Conservation (phyloP, 2,329 filamentous ascomycete species). For the Tolypocladium ophioglossoides region DNA sequence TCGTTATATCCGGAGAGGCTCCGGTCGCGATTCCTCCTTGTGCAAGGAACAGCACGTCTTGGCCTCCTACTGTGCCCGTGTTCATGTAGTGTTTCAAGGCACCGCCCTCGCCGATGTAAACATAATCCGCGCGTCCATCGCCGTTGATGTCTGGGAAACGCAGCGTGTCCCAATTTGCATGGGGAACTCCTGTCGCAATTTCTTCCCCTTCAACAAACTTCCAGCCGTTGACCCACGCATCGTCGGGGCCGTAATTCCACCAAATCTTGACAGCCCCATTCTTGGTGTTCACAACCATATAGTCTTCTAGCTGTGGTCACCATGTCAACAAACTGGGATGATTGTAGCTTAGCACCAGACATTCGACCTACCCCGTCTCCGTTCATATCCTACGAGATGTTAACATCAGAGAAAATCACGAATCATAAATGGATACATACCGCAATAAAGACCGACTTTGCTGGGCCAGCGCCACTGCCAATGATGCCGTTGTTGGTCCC, state of each 20-base stretch:
- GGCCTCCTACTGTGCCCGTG: conserved; percentile 6
- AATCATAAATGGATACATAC: too few relatives aligned
- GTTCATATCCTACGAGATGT: conserved; percentile 12
- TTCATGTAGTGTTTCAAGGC: conserved; percentile 11
- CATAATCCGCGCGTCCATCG: conserved; percentile 14
- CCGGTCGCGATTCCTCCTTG: conserved; percentile 7
- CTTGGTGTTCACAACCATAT: conserved; percentile 6
- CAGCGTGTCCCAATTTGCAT: conserved; percentile 12
- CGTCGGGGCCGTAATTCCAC: conserved; percentile 11
- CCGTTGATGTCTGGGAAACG: conserved; percentile 16
- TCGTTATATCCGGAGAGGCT: conserved; percentile 5
- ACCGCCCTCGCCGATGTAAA: conserved; percentile 11
- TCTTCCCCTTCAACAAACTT: conserved; percentile 11
- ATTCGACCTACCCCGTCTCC: conserved; percentile 9
- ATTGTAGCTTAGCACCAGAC: too few relatives aligned
- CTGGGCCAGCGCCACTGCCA: background rate
- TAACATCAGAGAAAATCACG: too few relatives aligned
- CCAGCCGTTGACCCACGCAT: conserved; percentile 9
- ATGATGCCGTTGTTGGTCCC: background rate
- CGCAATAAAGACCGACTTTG: background rate
- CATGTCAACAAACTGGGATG: too few relatives aligned
- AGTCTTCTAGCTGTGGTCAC: conserved; percentile 9
- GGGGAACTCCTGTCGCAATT: conserved; percentile 12
- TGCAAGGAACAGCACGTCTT: conserved; percentile 5
- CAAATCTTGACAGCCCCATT: conserved; percentile 8